Evolutionary conservation across 768 basidiomycete species (phyloP), one percentile per base, ranked within the genome.

Genomic region (Tylopilus felleus): DNA sequence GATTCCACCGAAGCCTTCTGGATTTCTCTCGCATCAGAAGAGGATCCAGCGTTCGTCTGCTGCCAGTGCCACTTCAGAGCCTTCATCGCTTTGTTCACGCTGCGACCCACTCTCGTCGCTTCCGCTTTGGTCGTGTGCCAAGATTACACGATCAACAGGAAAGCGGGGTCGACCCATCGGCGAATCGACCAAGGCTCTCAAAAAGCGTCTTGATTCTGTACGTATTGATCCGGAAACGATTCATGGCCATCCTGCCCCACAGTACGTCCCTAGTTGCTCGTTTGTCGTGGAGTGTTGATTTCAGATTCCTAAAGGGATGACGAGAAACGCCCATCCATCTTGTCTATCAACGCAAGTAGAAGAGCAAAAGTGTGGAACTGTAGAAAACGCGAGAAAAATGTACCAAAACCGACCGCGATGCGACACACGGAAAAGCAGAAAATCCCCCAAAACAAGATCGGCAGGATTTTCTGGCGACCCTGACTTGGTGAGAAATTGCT

Each of bases 91-190:
- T 9, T 61, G 51, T 25, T 36, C 36, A 7, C 23, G 38, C 19
- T 60, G 53, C 44, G 53, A 57, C 45, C 45, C 39, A n/a, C 23
- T 31, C 23, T 49, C 49, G 19, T 45, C 25, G 17, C 43, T 27
- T 21, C 60, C 59, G 13, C 46, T 61, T 38, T 57, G 55, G 49
- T 49, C 55, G 1, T 61, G 59, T n/a, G 46, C 60, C 49, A 61
- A 61, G 40, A 61, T 61, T n/a, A 49, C 52, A 21, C 31, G 52
- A 42, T 57, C 60, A 22, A 43, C n/a, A n/a, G 39, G 10, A 39
- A 61, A 57, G 49, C 47, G 19, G 10, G 40, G 53, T 27, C 49
- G 51, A 3, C 19, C 33, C 17, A 19, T 22, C 29, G 21, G 25
- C 10, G 49, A 36, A 31, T 45, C 49, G 21, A 60, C 23, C 3